A percentile compares a stretch with the other conserved stretches of the same genome.
These are phyloP conservation scores for Dipodascus albidus DNA, from an alignment of 805 yeast genomes.

Conservation along the genomic window DNA sequence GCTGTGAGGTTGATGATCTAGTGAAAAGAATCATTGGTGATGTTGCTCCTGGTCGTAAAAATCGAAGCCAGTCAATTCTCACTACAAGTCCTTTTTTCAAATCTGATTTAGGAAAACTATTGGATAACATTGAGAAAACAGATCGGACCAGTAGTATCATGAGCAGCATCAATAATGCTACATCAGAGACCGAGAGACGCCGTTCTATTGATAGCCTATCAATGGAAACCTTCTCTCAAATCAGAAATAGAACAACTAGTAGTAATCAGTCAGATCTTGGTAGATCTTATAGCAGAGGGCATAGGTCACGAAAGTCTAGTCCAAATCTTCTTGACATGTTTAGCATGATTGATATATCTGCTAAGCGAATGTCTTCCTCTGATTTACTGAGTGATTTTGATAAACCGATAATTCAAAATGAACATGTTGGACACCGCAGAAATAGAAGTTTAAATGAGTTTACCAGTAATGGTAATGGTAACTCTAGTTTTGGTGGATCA, in stretches of 20 bases:
- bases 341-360: not conserved
- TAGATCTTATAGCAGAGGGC: slow-evolving; percentile 5
- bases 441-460: not conserved
- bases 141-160: slow-evolving; percentile 8
- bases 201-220: not conserved
- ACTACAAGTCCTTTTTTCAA: slow-evolving; percentile 12
- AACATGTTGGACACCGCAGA: not conserved
- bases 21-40: slow-evolving; percentile 22
- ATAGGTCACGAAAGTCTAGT: slow-evolving; percentile 14
- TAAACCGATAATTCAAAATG: not conserved
- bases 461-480: not conserved
- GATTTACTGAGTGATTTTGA: slow-evolving; percentile 7
- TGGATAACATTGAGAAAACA: slow-evolving; percentile 13
- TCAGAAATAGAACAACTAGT: not conserved
- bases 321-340: slow-evolving; percentile 17
- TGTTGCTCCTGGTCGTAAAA: slow-evolving; percentile 13
- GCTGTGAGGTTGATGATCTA: slow-evolving; percentile 23
- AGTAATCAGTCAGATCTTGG: not conserved
- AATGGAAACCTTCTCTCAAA: not conserved
- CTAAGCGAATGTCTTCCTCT: slow-evolving; percentile 6
- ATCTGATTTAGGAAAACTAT: slow-evolving; percentile 16
- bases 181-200: slow-evolving; percentile 4
- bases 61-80: slow-evolving; percentile 15
- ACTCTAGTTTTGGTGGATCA: not conserved
- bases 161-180: slow-evolving; percentile 1